A percentile compares a stretch with the other conserved stretches of the same genome.
Evolutionary conservation across 495 filamentous ascomycete genomes (phyloP).

Genomic region (Chaetomium tenue): DNA sequence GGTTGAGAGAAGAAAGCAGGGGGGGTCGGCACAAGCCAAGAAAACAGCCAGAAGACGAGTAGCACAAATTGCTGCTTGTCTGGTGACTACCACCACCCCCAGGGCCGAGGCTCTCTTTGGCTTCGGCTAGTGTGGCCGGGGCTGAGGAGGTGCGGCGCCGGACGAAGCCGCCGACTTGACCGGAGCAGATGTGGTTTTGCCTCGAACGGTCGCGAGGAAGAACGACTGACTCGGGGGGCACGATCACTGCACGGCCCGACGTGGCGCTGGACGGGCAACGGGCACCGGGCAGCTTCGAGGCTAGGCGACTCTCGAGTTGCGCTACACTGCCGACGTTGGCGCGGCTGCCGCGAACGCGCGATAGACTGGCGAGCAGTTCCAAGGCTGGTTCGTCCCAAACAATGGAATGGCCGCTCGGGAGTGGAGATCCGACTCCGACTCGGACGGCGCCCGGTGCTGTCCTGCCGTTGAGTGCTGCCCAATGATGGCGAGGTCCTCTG

Average conservation of each 20-base stretch:
- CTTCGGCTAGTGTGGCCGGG: conserved; percentile 12
- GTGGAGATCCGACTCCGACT: neutral
- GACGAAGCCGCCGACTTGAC: neutral
- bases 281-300: neutral
- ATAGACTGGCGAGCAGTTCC: conserved; percentile 3
- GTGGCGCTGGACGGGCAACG: neutral
- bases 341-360: neutral
- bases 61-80: conserved; percentile 26
- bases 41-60: conserved; percentile 12
- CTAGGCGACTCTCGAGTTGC: too few relatives aligned
- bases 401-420: neutral
- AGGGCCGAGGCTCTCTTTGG: neutral
- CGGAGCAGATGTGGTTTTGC: neutral
- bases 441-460: conserved; percentile 14
- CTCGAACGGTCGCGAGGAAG: neutral
- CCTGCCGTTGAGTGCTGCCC: conserved; percentile 13
- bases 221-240: neutral
- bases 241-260: neutral
- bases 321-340: neutral
- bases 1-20: conserved; percentile 10
- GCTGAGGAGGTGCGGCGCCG: neutral
- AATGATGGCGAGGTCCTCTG: conserved; percentile 11
- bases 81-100: conserved; percentile 30
- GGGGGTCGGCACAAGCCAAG: conserved; percentile 18
- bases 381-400: neutral